Conservation (phyloP, 305 asterid genomes). For the Solanum aculeatissimum region DNA sequence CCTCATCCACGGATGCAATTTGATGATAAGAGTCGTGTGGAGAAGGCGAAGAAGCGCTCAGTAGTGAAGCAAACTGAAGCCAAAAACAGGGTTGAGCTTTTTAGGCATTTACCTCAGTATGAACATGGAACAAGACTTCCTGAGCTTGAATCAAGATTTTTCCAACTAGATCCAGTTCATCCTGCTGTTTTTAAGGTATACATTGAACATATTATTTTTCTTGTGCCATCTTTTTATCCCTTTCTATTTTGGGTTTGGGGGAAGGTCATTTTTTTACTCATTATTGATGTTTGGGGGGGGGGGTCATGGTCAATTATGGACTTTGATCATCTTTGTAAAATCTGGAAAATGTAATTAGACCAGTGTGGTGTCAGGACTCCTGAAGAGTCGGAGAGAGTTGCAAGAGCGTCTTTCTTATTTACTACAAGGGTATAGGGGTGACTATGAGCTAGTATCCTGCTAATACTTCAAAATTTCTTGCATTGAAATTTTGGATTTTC, state of each 20-base stretch:
- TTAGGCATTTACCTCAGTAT: conserved; percentile 91
- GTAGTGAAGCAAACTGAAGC: conserved; percentile 78
- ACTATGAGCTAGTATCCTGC: neutral
- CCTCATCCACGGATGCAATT: conserved; percentile 95
- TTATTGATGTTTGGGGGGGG: neutral
- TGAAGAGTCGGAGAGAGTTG: neutral
- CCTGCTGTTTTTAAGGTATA: conserved; percentile 74
- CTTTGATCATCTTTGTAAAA: neutral
- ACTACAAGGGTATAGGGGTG: neutral
- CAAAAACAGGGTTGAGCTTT: conserved; percentile 72
- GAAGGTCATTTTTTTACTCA: neutral
- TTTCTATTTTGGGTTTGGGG: neutral
- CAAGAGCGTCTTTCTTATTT: neutral
- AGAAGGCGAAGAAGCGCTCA: conserved; percentile 80
- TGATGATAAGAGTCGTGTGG: conserved; percentile 76
- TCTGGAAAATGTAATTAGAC: neutral
- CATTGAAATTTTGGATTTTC: conserved; percentile 1
- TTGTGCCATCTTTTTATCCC: neutral
- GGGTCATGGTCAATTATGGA: neutral
- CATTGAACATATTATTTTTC: neutral
- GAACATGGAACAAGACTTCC: conserved; percentile 68
- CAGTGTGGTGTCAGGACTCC: neutral
- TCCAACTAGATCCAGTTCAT: conserved; percentile 70
- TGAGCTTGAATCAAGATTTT: conserved; percentile 66
- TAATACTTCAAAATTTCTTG: neutral